Percentiles rank a stretch among this genome's conserved stretches.
Evolutionary conservation across 2,329 filamentous ascomycete genomes (phyloP).

Genomic region (Coniochaeta hoffmannii): DNA sequence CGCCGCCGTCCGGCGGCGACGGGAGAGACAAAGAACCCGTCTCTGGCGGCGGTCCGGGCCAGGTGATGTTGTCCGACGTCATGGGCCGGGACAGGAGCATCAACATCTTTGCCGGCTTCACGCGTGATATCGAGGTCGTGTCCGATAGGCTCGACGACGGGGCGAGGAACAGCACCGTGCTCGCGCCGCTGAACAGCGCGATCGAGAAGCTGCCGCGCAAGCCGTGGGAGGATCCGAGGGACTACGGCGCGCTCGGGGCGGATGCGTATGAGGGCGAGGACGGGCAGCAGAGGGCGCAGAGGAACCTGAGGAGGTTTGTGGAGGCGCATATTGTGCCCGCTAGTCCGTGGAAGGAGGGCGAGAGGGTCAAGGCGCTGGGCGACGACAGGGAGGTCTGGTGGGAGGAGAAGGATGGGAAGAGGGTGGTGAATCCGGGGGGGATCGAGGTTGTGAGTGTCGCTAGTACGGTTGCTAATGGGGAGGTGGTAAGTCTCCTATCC

Average conservation of each 20-base stretch:
- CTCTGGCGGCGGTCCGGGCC: slow-evolving; percentile 19
- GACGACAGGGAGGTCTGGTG: slow-evolving; percentile 68
- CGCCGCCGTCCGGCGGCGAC: slow-evolving; percentile 21
- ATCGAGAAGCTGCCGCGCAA: slow-evolving; percentile 74
- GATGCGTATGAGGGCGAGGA: slow-evolving; percentile 68
- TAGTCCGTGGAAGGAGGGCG: slow-evolving; percentile 66
- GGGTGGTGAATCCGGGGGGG: slow-evolving; percentile 67
- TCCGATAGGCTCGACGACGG: slow-evolving; percentile 61
- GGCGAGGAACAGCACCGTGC: slow-evolving; percentile 67
- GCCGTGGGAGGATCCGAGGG: slow-evolving; percentile 73
- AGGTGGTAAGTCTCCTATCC: slow-evolving; percentile 48
- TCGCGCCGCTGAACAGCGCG: slow-evolving; percentile 79
- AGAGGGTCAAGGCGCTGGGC: slow-evolving; percentile 58
- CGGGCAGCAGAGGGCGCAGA: slow-evolving; percentile 67
- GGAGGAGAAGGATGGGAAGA: slow-evolving; percentile 63
- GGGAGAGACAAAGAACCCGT: background rate
- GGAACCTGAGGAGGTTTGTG: slow-evolving; percentile 74
- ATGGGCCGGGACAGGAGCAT: slow-evolving; percentile 72
- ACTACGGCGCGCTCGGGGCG: slow-evolving; percentile 61
- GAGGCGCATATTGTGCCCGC: slow-evolving; percentile 73
- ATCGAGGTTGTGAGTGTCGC: slow-evolving; percentile 71
- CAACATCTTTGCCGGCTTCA: slow-evolving; percentile 77
- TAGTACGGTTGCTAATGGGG: slow-evolving; percentile 75
- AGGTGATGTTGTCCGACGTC: slow-evolving; percentile 73
- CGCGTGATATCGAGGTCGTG: slow-evolving; percentile 66